phyloP scores from a whole-genome alignment of 495 filamentous ascomycete genomes.

The Neurospora sp. region DNA sequence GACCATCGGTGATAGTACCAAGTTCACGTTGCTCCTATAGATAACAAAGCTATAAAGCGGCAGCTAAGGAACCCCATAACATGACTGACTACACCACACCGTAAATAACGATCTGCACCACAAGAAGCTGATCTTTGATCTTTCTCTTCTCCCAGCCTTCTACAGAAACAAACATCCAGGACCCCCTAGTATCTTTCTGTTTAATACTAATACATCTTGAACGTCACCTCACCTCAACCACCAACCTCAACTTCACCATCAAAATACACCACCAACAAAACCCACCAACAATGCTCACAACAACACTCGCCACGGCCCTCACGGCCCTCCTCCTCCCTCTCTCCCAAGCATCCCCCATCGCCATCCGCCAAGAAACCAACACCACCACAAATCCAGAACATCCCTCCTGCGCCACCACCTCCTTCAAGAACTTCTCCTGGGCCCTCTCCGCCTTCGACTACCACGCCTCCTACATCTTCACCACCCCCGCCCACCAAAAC shows the following conservation, averaged over 20 bases:
- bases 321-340: conserved; percentile 2
- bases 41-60: neutral
- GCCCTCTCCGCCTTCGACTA: conserved; percentile 25
- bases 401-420: conserved; percentile 19
- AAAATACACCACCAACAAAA: neutral
- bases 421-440: conserved; percentile 28
- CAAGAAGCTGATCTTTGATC: neutral
- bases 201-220: neutral
- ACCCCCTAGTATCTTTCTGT: neutral
- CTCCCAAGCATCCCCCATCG: neutral
- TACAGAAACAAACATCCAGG: neutral
- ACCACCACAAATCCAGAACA: neutral
- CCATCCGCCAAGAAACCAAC: neutral
- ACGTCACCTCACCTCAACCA: neutral
- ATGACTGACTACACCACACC: neutral
- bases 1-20: neutral
- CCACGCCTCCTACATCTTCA: conserved; percentile 31
- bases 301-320: neutral
- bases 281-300: neutral
- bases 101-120: neutral
- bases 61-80: neutral
- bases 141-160: neutral
- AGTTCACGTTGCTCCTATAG: neutral
- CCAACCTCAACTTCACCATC: neutral
- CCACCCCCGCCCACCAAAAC: conserved; percentile 35